Evolutionary conservation across 352 stramenopile species (phyloP).

Genomic region (Globisporangium cederbergense): DNA sequence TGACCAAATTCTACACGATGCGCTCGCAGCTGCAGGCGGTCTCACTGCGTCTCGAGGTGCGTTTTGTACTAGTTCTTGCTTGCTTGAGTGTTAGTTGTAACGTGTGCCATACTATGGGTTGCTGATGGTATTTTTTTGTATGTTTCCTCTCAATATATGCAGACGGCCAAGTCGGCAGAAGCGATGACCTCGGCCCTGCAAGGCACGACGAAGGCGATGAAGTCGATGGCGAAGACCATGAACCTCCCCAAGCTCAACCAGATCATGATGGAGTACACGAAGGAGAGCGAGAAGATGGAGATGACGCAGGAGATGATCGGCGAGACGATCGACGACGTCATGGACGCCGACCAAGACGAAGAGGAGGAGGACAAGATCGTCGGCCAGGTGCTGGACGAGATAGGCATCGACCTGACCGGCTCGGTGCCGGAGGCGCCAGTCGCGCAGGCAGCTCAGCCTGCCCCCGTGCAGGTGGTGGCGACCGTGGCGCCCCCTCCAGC

Average conservation of each 20-base stretch:
- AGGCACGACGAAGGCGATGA: slow-evolving; percentile 81
- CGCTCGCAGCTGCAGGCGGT: slow-evolving; percentile 95
- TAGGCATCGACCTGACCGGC: slow-evolving; percentile 93
- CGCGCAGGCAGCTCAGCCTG: slow-evolving; percentile 36
- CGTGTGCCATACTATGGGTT: not conserved
- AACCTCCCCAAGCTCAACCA: slow-evolving; percentile 95
- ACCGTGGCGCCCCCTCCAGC: slow-evolving; percentile 33
- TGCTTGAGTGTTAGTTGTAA: not conserved
- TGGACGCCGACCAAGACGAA: slow-evolving; percentile 93
- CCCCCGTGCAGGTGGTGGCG: slow-evolving; percentile 44
- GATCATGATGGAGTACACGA: slow-evolving; percentile 98
- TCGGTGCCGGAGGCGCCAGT: slow-evolving; percentile 89
- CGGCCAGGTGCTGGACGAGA: slow-evolving; percentile 96
- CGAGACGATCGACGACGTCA: slow-evolving; percentile 96
- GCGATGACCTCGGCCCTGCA: slow-evolving; percentile 91
- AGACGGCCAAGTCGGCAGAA: slow-evolving; percentile 96
- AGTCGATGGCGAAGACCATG: slow-evolving; percentile 93
- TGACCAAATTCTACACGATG: slow-evolving; percentile 99
- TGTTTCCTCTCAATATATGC: not conserved
- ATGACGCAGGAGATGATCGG: slow-evolving; percentile 98
- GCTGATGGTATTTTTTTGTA: slow-evolving; percentile 8
- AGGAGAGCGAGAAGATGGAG: slow-evolving; percentile 97
- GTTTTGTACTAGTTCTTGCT: slow-evolving; percentile 2
- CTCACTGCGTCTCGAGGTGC: slow-evolving; percentile 86
- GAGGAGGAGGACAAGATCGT: slow-evolving; percentile 97